Conservation (phyloP, 2,329 filamentous ascomycete genomes). For the Exophiala phaeomuriformis region DNA sequence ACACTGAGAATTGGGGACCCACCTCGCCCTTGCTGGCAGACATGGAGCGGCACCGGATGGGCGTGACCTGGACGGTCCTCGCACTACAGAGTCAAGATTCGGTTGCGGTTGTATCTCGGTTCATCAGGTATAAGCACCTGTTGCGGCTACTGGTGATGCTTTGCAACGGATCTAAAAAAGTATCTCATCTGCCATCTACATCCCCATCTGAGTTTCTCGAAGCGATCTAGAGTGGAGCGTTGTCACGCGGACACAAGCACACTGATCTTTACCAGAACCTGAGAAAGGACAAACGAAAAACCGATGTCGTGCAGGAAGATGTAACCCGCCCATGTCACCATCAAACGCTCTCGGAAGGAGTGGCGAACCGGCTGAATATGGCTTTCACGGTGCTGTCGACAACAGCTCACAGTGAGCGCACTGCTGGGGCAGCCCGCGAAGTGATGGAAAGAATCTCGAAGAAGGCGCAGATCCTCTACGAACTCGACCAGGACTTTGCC, state of each 20-base stretch:
- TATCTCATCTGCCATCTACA: background rate
- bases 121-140: background rate
- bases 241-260: background rate
- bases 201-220: background rate
- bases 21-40: background rate
- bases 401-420: background rate
- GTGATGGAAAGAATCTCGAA: conserved; percentile 4
- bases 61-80: background rate
- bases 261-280: background rate
- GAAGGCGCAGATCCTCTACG: conserved; percentile 5
- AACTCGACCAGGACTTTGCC: conserved; percentile 1
- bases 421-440: background rate
- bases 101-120: background rate
- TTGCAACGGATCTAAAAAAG: background rate
- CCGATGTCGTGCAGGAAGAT: background rate
- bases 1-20: background rate
- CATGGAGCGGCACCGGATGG: background rate
- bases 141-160: background rate
- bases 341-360: background rate
- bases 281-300: background rate
- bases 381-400: background rate
- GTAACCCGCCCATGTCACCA: background rate
- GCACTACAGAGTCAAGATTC: background rate
- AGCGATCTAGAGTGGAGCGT: background rate
- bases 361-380: conserved; percentile 3